Evolutionary conservation across 805 yeast genomes (phyloP).

Genomic region (Myxozyma melibiosi): DNA sequence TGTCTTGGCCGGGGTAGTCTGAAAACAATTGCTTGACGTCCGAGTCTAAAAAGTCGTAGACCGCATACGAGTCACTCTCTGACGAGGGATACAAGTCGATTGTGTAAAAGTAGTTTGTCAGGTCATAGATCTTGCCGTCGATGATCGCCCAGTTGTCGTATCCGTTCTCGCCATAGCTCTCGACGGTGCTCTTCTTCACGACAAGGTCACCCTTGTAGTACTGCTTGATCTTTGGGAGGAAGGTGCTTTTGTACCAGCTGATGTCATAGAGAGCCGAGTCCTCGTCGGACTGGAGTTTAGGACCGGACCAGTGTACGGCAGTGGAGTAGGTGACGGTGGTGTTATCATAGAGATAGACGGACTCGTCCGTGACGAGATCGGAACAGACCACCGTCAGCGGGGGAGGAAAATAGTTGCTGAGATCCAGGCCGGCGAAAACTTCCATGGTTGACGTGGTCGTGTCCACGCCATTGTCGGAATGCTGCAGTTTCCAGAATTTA

Average conservation of each 20-base stretch:
- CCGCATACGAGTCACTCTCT: conserved; percentile 33
- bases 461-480: conserved; percentile 45
- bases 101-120: conserved; percentile 45
- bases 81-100: conserved; percentile 36
- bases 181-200: conserved; percentile 38
- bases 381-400: conserved; percentile 48
- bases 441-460: conserved; percentile 43
- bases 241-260: conserved; percentile 44
- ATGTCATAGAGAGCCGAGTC: conserved; percentile 42
- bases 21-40: conserved; percentile 40
- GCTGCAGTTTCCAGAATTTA: conserved; percentile 45
- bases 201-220: conserved; percentile 46
- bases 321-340: conserved; percentile 37
- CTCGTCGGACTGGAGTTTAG: conserved; percentile 36
- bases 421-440: conserved; percentile 46
- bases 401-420: conserved; percentile 47
- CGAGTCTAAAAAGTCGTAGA: conserved; percentile 44
- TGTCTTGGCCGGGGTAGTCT: conserved; percentile 44
- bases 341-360: conserved; percentile 40
- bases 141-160: conserved; percentile 41
- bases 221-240: conserved; percentile 42
- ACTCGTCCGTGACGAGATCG: conserved; percentile 41
- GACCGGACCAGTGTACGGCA: conserved; percentile 44
- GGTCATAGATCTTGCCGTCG: conserved; percentile 44
- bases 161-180: conserved; percentile 34